phyloP scores from a whole-genome alignment of 805 yeast species.

The Metschnikowia baotianmanensis region DNA sequence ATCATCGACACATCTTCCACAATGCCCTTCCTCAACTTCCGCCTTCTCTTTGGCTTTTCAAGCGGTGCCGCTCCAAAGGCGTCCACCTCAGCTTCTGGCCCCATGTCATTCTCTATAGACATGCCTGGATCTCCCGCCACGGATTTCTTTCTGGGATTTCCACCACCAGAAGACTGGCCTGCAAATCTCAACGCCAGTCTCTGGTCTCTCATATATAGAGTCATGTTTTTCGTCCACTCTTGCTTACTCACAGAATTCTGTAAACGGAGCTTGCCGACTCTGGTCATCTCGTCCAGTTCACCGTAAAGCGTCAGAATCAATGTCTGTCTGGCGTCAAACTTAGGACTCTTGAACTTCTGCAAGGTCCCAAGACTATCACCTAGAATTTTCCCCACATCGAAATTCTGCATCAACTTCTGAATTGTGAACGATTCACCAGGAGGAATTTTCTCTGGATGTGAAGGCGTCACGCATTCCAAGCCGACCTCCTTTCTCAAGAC shows the following conservation, averaged over 20 bases:
- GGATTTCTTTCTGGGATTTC: background rate
- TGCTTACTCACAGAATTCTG: conserved; percentile 27
- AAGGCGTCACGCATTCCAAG: conserved; percentile 87
- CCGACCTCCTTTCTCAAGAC: conserved; percentile 92
- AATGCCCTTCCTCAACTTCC: conserved; percentile 5
- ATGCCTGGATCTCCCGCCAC: background rate
- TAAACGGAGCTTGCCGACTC: conserved; percentile 25
- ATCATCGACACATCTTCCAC: conserved; percentile 5
- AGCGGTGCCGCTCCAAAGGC: background rate
- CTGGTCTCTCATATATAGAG: conserved; percentile 5
- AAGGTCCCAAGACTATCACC: conserved; percentile 10
- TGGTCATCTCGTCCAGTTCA: conserved; percentile 17
- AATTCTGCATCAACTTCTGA: conserved; percentile 43
- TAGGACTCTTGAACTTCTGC: conserved; percentile 11
- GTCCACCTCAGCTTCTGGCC: background rate
- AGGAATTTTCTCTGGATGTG: conserved; percentile 60
- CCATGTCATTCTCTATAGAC: background rate
- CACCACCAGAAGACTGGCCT: background rate
- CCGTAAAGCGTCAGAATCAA: conserved; percentile 18
- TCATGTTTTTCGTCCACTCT: conserved; percentile 24
- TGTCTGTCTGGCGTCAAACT: conserved; percentile 15
- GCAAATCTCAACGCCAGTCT: conserved; percentile 5
- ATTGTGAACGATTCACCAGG: conserved; percentile 81
- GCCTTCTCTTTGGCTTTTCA: conserved; percentile 3
- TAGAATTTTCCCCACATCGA: conserved; percentile 12